These are phyloP conservation scores for Curvularia hawaiiensis DNA, from an alignment of 2,329 filamentous ascomycete genomes.

Conservation along the genomic window DNA sequence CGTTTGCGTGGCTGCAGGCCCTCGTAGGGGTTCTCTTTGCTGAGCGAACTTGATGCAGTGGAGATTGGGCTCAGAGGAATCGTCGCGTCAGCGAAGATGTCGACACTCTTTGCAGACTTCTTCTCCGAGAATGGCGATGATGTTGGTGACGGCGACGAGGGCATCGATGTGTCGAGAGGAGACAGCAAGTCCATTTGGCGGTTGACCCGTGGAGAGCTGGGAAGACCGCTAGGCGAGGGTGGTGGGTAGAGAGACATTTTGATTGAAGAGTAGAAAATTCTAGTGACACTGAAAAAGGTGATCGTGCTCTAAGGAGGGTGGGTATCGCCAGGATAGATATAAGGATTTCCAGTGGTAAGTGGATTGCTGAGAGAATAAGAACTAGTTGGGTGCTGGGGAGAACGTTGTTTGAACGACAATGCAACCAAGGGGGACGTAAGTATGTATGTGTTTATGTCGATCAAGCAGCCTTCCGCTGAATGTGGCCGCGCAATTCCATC, in stretches of 20 bases:
- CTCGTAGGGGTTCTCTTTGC: conserved; percentile 26
- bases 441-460: conserved; percentile 28
- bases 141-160: conserved; percentile 11
- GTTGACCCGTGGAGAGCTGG: conserved; percentile 29
- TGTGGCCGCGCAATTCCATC: conserved; percentile 26
- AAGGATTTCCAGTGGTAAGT: conserved; percentile 10
- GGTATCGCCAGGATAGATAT: conserved; percentile 16
- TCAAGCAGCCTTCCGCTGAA: conserved; percentile 20
- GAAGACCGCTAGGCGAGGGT: conserved; percentile 28
- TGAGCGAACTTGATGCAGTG: conserved; percentile 20
- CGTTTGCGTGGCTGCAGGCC: conserved; percentile 38
- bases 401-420: conserved; percentile 29
- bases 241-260: conserved; percentile 26
- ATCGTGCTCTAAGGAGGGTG: conserved; percentile 1
- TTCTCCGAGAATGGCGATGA: conserved; percentile 29
- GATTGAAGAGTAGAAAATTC: neutral
- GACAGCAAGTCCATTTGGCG: conserved; percentile 26
- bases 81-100: conserved; percentile 44
- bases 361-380: conserved; percentile 10
- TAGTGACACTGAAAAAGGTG: neutral
- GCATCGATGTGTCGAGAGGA: conserved; percentile 31
- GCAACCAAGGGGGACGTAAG: conserved; percentile 19
- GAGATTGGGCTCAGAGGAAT: conserved; percentile 41
- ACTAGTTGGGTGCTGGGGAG: conserved; percentile 9
- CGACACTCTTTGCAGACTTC: conserved; percentile 17